Conservation (phyloP, 2,329 filamentous ascomycete genomes). For the Waltergamsia citrina region DNA sequence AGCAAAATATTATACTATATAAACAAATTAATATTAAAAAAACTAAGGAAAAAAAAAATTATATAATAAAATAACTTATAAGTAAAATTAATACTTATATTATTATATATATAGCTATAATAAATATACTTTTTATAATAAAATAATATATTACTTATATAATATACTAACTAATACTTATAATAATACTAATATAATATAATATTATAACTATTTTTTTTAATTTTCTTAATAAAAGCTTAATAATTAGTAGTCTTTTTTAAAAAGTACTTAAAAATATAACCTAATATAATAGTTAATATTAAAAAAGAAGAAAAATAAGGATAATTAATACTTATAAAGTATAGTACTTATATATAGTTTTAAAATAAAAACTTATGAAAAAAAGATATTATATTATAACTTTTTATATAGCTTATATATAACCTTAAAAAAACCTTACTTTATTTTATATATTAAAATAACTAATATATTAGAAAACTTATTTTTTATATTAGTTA, state of each 20-base stretch:
- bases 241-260: background rate
- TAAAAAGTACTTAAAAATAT: background rate
- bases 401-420: slow-evolving; percentile 2
- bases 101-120: background rate
- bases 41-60: background rate
- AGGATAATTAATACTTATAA: background rate
- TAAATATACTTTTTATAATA: background rate
- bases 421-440: too few species aligned
- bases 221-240: background rate
- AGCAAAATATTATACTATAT: slow-evolving; percentile 4
- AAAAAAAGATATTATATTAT: slow-evolving; percentile 3
- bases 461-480: too few species aligned
- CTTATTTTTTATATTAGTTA: too few species aligned
- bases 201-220: background rate
- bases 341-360: background rate
- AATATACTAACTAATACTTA: background rate
- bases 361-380: background rate
- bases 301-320: too few species aligned
- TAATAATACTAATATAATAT: background rate
- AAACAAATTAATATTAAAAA: too few species aligned
- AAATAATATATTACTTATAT: background rate
- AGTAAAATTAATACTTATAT: background rate
- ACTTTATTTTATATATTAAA: too few species aligned
- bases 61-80: background rate
- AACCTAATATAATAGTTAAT: too few species aligned